These are phyloP conservation scores for Pseudozyma sp. DNA, from an alignment of 1,284 basidiomycete genomes.

Conservation along the genomic window DNA sequence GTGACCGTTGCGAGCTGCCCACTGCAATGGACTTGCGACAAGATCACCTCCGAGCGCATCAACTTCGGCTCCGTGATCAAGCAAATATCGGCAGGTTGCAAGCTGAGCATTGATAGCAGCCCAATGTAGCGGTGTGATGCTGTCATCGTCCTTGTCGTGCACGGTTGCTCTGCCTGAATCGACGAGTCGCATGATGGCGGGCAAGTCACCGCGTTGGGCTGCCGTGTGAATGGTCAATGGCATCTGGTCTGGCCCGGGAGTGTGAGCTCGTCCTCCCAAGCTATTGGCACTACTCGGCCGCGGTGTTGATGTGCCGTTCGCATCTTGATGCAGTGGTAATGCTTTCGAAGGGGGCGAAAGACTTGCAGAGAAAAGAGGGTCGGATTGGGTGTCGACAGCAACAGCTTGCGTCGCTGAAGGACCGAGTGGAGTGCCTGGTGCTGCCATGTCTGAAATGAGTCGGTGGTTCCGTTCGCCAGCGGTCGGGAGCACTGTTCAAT, in stretches of 20 bases:
- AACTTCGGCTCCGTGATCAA: slow-evolving; percentile 93
- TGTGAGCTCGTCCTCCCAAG: slow-evolving; percentile 21
- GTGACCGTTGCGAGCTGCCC: slow-evolving; percentile 95
- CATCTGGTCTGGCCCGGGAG: slow-evolving; percentile 37
- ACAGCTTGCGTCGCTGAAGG: slow-evolving; percentile 27
- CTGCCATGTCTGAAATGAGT: slow-evolving; percentile 27
- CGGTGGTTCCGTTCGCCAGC: neutral
- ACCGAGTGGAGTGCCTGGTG: slow-evolving; percentile 33
- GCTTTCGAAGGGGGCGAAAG: neutral
- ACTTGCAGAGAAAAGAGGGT: slow-evolving; percentile 18
- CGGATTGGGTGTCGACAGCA: slow-evolving; percentile 14
- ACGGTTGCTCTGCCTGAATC: slow-evolving; percentile 80
- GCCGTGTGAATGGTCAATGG: slow-evolving; percentile 80
- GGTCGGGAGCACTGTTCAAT: too few relatives aligned
- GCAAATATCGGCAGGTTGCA: slow-evolving; percentile 70
- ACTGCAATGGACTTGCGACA: slow-evolving; percentile 94
- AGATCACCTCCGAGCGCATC: slow-evolving; percentile 95
- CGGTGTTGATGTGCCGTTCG: slow-evolving; percentile 2
- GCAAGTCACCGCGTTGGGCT: slow-evolving; percentile 86
- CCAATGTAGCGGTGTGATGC: slow-evolving; percentile 96
- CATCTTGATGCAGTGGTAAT: neutral
- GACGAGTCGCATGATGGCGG: slow-evolving; percentile 77
- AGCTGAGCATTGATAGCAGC: slow-evolving; percentile 90
- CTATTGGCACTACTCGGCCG: neutral
- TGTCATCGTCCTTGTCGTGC: slow-evolving; percentile 85